Conservation (phyloP, 169 alveolate species). For the Cryptosporidium felis region DNA sequence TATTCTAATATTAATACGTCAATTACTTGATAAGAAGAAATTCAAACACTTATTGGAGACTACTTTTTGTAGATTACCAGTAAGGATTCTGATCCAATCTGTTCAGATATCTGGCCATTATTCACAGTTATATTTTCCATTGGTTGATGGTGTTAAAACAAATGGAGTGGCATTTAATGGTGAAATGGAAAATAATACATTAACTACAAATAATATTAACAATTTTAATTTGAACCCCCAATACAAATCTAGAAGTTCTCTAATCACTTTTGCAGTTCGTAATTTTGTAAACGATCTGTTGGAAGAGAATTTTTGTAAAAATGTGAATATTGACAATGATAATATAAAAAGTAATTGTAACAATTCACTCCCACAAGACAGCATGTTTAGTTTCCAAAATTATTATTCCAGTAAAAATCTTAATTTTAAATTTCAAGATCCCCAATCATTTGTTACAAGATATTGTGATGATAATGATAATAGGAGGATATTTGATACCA, state of each 20-base stretch:
- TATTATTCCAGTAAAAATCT: no score
- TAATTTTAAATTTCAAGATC: no score
- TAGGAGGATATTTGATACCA: no score
- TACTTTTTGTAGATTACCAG: conserved; percentile 36
- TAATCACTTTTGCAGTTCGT: background rate
- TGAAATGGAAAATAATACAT: background rate
- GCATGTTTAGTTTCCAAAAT: no score
- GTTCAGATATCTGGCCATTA: background rate
- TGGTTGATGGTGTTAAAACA: background rate
- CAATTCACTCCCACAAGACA: no score
- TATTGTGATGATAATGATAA: no score
- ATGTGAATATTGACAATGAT: no score
- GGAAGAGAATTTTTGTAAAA: background rate
- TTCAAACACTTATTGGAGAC: conserved; percentile 6
- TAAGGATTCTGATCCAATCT: conserved; percentile 32
- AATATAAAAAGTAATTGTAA: no score
- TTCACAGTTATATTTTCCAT: background rate
- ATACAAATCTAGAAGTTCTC: background rate
- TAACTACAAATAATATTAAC: background rate
- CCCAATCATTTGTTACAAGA: no score
- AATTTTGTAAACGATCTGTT: background rate
- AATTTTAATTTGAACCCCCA: no score
- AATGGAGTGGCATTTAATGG: background rate
- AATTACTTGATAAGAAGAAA: conserved; percentile 9
- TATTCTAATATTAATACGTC: conserved; percentile 37